Conservation (phyloP, 139 green algal genomes). For the Coccomyxa sp. region DNA sequence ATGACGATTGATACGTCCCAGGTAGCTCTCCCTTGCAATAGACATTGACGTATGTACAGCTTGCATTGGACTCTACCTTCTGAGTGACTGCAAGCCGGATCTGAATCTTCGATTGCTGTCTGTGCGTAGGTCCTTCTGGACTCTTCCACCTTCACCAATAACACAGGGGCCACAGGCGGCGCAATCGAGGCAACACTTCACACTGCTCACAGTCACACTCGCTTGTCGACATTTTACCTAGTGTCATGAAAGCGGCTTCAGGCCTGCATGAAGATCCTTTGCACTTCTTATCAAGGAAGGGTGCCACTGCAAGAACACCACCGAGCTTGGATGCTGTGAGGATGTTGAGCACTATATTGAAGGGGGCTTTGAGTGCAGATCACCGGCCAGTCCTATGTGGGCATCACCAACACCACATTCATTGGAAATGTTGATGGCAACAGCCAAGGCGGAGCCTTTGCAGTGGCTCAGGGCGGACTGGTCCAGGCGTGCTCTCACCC, state of each 20-base stretch:
- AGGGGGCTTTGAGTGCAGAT: too few species aligned
- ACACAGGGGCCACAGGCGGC: conserved; percentile 6
- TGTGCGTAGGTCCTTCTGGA: not conserved
- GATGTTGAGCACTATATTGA: not conserved
- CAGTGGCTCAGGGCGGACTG: not conserved
- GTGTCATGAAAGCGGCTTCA: too few species aligned
- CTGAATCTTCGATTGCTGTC: too few species aligned
- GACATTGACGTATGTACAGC: too few species aligned
- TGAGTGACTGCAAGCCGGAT: too few species aligned
- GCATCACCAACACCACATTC: not conserved
- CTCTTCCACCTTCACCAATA: not conserved
- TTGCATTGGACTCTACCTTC: too few species aligned
- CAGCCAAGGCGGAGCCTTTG: conserved; percentile 3
- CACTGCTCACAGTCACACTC: not conserved
- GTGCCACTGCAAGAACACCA: not conserved
- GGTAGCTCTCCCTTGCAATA: too few species aligned
- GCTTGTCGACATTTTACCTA: too few species aligned
- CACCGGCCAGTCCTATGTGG: not conserved
- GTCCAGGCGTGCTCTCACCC: not conserved
- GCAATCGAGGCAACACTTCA: not conserved
- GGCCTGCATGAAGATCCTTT: not conserved
- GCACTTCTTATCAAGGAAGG: not conserved
- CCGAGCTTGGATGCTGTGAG: not conserved
- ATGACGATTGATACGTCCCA: too few species aligned
- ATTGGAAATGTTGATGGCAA: conserved; percentile 6